Conservation (phyloP, 2,329 filamentous ascomycete species). For the Pseudohalonectria lignicola region DNA sequence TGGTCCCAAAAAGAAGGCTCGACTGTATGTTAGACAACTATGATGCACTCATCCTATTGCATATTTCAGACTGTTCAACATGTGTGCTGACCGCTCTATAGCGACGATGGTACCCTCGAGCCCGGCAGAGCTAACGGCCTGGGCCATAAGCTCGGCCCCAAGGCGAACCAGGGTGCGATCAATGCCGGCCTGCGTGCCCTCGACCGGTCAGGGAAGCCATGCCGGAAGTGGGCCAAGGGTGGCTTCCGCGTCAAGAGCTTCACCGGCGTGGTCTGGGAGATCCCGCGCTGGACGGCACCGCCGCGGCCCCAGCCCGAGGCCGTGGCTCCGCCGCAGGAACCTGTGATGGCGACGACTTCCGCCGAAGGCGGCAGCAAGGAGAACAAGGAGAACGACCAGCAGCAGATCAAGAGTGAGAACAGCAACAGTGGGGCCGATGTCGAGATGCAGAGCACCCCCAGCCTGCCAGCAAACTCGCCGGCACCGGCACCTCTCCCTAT, state of each 20-base stretch:
- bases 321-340: conserved; percentile 29
- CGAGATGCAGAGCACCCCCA: conserved; percentile 42
- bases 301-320: conserved; percentile 37
- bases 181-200: conserved; percentile 92
- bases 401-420: conserved; percentile 30
- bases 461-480: conserved; percentile 40
- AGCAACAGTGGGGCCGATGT: conserved; percentile 29
- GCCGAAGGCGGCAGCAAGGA: conserved; percentile 46
- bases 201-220: conserved; percentile 83
- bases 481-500: conserved; percentile 37
- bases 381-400: conserved; percentile 42
- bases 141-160: conserved; percentile 80
- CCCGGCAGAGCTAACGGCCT: conserved; percentile 29
- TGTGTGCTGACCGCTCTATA: conserved; percentile 14
- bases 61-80: background rate
- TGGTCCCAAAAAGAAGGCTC: conserved; percentile 91
- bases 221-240: conserved; percentile 81
- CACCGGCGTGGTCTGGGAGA: conserved; percentile 73
- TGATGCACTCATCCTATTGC: background rate
- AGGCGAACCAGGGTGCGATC: conserved; percentile 94
- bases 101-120: conserved; percentile 52
- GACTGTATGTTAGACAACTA: conserved; percentile 57
- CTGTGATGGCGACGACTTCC: conserved; percentile 24
- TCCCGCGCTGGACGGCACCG: conserved; percentile 73
- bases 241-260: conserved; percentile 83